phyloP scores from a whole-genome alignment of 75 land plant genomes.

The Selaginella tamariscina region DNA sequence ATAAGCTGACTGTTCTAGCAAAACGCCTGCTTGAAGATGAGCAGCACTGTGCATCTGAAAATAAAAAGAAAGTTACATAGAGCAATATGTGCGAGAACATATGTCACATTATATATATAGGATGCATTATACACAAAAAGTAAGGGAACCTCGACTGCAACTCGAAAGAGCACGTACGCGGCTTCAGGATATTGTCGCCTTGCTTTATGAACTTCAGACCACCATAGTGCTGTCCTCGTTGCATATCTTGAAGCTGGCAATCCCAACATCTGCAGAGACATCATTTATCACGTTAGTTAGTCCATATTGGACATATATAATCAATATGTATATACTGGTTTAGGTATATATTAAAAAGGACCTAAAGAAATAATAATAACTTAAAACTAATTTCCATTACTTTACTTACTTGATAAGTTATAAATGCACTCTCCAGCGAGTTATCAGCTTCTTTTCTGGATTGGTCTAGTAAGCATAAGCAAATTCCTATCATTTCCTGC shows the following conservation, averaged over 20 bases:
- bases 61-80: not conserved
- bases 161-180: slow-evolving; percentile 62
- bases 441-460: slow-evolving; percentile 89
- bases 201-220: slow-evolving; percentile 85
- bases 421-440: slow-evolving; percentile 85
- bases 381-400: not conserved
- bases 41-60: slow-evolving; percentile 41
- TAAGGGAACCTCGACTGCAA: slow-evolving; percentile 55
- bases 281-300: too few relatives aligned
- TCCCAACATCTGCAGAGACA: slow-evolving; percentile 75
- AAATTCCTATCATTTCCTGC: slow-evolving; percentile 93
- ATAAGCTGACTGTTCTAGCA: slow-evolving; percentile 93
- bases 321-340: too few relatives aligned
- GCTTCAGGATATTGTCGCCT: slow-evolving; percentile 78
- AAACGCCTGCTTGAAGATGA: slow-evolving; percentile 66
- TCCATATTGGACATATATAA: too few relatives aligned
- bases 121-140: not conserved
- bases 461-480: slow-evolving; percentile 80
- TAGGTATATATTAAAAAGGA: too few relatives aligned
- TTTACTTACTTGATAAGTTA: slow-evolving; percentile 50
- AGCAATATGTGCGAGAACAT: too few relatives aligned
- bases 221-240: slow-evolving; percentile 89
- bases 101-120: too few relatives aligned
- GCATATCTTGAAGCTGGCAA: slow-evolving; percentile 58
- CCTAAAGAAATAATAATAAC: not conserved